These are phyloP conservation scores for Kwoniella pini DNA, from an alignment of 768 basidiomycete genomes.

Conservation along the genomic window DNA sequence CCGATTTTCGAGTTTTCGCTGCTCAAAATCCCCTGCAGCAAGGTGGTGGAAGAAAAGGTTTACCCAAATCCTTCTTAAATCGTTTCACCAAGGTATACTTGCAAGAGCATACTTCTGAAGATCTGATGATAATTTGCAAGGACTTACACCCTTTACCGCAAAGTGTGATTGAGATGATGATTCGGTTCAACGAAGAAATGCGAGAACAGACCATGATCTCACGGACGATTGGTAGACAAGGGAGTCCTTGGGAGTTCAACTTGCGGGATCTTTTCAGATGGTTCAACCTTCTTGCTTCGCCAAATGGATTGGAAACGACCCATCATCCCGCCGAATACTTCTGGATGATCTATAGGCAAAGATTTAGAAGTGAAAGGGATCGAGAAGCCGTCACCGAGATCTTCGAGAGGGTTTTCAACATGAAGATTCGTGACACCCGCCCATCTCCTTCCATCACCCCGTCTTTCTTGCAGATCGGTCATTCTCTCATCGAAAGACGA, in stretches of 20 bases:
- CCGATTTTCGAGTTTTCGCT: conserved; percentile 94
- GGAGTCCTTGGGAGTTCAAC: conserved; percentile 97
- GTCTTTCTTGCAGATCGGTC: conserved; percentile 66
- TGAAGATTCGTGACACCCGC: conserved; percentile 57
- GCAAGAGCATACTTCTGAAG: conserved; percentile 74
- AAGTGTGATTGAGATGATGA: conserved; percentile 69
- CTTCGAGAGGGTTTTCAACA: conserved; percentile 52
- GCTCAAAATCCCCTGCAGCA: conserved; percentile 96
- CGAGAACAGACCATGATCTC: conserved; percentile 67
- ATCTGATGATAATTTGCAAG: conserved; percentile 75
- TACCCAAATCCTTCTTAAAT: conserved; percentile 96
- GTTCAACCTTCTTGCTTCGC: conserved; percentile 60
- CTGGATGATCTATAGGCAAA: conserved; percentile 73
- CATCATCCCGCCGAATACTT: conserved; percentile 67
- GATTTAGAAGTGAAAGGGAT: conserved; percentile 78
- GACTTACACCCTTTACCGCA: conserved; percentile 69
- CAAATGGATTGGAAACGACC: conserved; percentile 52
- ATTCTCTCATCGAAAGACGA: conserved; percentile 56
- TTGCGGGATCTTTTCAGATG: conserved; percentile 90
- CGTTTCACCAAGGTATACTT: conserved; percentile 98
- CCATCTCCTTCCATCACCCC: conserved; percentile 49
- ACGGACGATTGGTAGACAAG: conserved; percentile 71
- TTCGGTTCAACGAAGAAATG: conserved; percentile 73
- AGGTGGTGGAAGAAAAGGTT: conserved; percentile 94
- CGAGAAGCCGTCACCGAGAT: conserved; percentile 56